Evolutionary conservation across 2,329 filamentous ascomycete genomes (phyloP), one percentile per base, ranked within the genome.

Genomic region (Xylariaceae sp.): DNA sequence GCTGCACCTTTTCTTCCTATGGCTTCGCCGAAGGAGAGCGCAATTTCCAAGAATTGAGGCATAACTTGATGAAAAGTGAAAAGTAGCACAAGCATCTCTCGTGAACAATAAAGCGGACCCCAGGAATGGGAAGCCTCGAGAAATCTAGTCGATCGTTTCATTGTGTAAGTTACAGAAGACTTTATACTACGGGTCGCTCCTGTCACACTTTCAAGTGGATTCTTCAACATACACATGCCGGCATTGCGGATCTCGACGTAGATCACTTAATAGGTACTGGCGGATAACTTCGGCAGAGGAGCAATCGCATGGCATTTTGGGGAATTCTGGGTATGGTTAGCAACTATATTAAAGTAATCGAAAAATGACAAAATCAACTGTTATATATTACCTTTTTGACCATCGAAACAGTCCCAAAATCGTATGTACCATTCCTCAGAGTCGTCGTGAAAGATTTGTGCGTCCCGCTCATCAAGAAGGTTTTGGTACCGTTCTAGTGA

Each of bases 221-320:
- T n/a, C n/a, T n/a, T n/a, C n/a, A 20, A 43, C 44, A 40, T 32
- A 47, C 45, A 44, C 19, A 37, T 47, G 45, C 8, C 45, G 45
- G 20, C 36, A 47, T 17, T 7, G 14, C 1, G 45, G 45, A 33
- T 47, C 40, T 25, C 40, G 17, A 11, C 17, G 37, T 5, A 5
- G 20, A 16, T 6, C n/a, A n/a, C n/a, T 22, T 14, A 37, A 6
- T 16, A 47, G 27, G 12, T 40, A 34, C 8, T 32, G 5, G 2
- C 33, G 22, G 3, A 47, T 5, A 14, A 22, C 20, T 19, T 22
- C 20, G 2, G 36, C 5, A 8, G 40, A 40, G 11, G 11, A 16
- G 21, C 37, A 44, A 22, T 23, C 40, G 22, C 8, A 6, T n/a
- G 4, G 10, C 16, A n/a, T 5, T 20, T 21, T 3, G 36, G n/a